Evolutionary conservation across 2,329 filamentous ascomycete genomes (phyloP), one percentile per base, ranked within the genome.

Genomic region (Daldinia sp.): DNA sequence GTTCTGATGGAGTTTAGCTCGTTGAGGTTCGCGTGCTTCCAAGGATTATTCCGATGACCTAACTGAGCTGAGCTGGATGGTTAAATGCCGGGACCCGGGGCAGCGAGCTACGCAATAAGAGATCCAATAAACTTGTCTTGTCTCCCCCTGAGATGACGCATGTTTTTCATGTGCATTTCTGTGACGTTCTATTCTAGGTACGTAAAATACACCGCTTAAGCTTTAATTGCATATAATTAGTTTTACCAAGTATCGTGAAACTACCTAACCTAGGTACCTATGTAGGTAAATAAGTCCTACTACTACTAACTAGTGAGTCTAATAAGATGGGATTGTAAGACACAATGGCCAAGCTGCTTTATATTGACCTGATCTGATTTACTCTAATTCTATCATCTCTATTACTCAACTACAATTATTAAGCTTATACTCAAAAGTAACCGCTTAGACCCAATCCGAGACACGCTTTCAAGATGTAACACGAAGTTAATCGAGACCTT

Each of bases 101-200:
- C 9, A 5, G 39, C 29, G 49, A 57, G 48, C 19, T 54, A 41
- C 53, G 49, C 21, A 35, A 37, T 37, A 41, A 48, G n/a, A 59
- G 54, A 39, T 53, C 55, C 51, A 66, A 66, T 63, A 61, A 47
- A 63, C 19, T 35, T 19, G 25, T 15, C 35, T 23, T 25, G 21
- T 11, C 15, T 19, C 19, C 15, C 17, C 11, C 3, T 13, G 10
- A 3, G 10, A 13, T 25, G 2, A 13, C 25, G 13, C 6, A 43
- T n/a, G 4, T 27, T 27, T 25, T 11, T 43, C 13, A 43, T 3
- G n/a, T n/a, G 13, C 11, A 45, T 27, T 3, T 45, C 6, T 27
- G 13, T 45, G 27, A 15, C 21, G 21, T 27, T 27, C 8, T 27
- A 45, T 45, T 27, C 21, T 15, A 3, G 39, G 5, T 45, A 3